These are phyloP conservation scores for Plasmodium fragile DNA, from an alignment of 169 alveolate genomes.

Conservation along the genomic window DNA sequence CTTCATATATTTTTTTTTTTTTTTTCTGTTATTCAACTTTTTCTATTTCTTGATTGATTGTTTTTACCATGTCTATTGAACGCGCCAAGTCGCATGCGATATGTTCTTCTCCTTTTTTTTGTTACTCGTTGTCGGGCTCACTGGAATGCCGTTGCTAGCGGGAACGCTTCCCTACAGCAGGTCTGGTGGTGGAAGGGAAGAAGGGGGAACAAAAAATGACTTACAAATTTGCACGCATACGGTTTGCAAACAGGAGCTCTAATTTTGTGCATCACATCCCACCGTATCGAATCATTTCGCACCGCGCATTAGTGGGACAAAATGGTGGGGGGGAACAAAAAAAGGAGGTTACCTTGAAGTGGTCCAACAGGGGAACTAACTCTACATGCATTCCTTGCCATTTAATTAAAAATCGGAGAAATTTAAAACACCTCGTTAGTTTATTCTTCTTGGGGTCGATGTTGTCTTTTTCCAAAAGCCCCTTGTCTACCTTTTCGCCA, in stretches of 20 bases:
- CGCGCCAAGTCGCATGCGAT: not conserved
- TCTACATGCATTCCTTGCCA: not conserved
- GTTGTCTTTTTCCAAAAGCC: conserved; percentile 3
- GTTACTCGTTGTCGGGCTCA: not conserved
- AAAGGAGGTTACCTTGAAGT: conserved; percentile 34
- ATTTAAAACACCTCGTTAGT: conserved; percentile 68
- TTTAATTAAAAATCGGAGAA: conserved; percentile 49
- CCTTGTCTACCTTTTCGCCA: conserved; percentile 30
- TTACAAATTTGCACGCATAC: not conserved
- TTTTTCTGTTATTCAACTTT: too few species aligned
- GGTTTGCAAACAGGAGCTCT: not conserved
- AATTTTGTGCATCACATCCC: not conserved
- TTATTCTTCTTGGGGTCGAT: conserved; percentile 53
- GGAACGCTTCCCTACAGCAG: conserved; percentile 22
- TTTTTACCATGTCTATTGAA: not conserved
- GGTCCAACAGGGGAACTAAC: conserved; percentile 8
- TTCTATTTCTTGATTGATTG: not conserved
- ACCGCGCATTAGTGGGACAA: not conserved
- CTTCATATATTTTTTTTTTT: not conserved
- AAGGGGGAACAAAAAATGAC: not conserved
- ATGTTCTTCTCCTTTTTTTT: not conserved
- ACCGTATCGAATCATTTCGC: not conserved
- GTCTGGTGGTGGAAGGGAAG: conserved; percentile 14
- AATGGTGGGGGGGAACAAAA: not conserved
- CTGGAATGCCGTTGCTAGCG: conserved; percentile 69